Base-by-base conservation (phyloP, 2,329 filamentous ascomycete genomes). In the Beauveria varroae region DNA sequence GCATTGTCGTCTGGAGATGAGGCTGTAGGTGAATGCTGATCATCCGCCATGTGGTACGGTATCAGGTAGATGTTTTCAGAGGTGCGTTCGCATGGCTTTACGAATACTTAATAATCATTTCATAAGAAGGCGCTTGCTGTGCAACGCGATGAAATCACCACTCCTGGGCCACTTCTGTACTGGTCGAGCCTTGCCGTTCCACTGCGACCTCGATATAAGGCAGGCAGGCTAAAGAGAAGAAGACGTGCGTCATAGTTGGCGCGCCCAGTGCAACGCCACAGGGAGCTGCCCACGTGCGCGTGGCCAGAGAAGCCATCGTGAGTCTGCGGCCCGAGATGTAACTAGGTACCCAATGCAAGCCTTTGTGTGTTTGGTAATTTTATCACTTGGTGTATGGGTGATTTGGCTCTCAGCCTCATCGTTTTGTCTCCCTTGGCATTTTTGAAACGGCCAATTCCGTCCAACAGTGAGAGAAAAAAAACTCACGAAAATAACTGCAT, bases 201-300 rank as follows among this genome's bases (percentile, higher is more conserved):
- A 52, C 46, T 24, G 53, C 22, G 16, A n/a, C 34, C 41, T 9
- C 18, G 12, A 56, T 22, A 22, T n/a, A 20, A 18, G 24, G 50
- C 41, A 30, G 26, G 47, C 24, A 14, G 24, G 24, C 2, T 1
- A 30, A 28, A 16, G 20, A 7, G 46, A 49, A 18, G 28, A 30
- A 44, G 18, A 57, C 12, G 40, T 60, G 57, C 57, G 49, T 60
- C 57, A 60, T 60, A 54, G 18, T 30, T 34, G n/a, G 26, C 40
- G 26, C 40, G 57, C 40, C 49, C 8, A n/a, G n/a, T 37, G 18
- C n/a, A 14, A 43, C 47, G 57, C 57, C 47, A 52, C 37, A 30
- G 50, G 49, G 50, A 54, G 50, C 49, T 60, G 57, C 57, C 57
- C 57, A 60, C 50, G 57, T 60, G 57, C 28, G 49, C 10, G 44